These are phyloP conservation scores for Hydnum rufescens DNA, from an alignment of 768 basidiomycete species.

Conservation along the genomic window DNA sequence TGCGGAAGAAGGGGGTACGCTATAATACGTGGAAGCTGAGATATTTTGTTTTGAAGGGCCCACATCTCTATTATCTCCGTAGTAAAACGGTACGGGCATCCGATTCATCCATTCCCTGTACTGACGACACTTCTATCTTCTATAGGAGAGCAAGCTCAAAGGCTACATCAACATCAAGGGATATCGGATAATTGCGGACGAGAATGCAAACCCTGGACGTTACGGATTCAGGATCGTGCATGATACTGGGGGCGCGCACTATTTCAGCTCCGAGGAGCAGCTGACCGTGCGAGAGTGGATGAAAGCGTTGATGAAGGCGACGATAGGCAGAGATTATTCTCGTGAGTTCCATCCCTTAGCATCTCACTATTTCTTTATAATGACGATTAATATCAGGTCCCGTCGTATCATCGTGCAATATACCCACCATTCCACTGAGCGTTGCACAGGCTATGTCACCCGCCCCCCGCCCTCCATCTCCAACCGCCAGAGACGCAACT, in stretches of 20 bases:
- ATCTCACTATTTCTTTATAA: background rate
- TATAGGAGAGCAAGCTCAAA: conserved; percentile 85
- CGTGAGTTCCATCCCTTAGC: conserved; percentile 29
- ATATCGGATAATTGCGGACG: conserved; percentile 84
- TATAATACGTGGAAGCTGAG: conserved; percentile 86
- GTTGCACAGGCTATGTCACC: conserved; percentile 96
- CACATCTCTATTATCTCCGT: conserved; percentile 73
- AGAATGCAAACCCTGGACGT: conserved; percentile 75
- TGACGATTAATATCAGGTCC: conserved; percentile 34
- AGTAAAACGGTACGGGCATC: conserved; percentile 30
- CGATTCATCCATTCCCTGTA: conserved; percentile 2
- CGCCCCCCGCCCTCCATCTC: conserved; percentile 85
- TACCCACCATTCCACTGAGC: conserved; percentile 84
- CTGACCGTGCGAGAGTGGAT: conserved; percentile 84
- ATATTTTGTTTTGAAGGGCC: conserved; percentile 84
- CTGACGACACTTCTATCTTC: background rate
- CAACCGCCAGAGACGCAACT: conserved; percentile 65
- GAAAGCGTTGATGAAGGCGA: conserved; percentile 99
- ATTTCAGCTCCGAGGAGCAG: conserved; percentile 83
- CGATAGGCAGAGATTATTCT: conserved; percentile 82
- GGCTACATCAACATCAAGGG: conserved; percentile 86
- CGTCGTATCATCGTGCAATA: conserved; percentile 90
- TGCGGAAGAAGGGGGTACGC: conserved; percentile 86
- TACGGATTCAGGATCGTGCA: conserved; percentile 94
- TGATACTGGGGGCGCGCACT: conserved; percentile 70